A percentile compares a stretch with the other conserved stretches of the same genome.
phyloP scores from a whole-genome alignment of 306 rosid genomes.

The Cicer judaicum region DNA sequence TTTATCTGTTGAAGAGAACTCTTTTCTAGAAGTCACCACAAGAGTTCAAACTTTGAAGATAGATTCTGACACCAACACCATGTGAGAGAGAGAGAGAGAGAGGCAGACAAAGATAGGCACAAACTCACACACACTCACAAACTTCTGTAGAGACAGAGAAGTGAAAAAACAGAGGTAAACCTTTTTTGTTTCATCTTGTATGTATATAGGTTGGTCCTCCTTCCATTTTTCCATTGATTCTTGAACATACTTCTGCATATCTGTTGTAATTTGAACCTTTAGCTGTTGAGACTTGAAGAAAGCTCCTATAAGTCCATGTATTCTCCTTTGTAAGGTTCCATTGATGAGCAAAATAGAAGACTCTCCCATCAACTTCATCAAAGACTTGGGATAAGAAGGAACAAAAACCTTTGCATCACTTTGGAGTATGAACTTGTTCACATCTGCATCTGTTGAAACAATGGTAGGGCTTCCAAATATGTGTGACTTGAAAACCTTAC shows the following conservation, averaged over 20 bases:
- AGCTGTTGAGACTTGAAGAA: conserved; percentile 90
- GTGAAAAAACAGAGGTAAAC: conserved; percentile 61
- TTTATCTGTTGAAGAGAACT: conserved; percentile 37
- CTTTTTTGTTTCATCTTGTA: conserved; percentile 86
- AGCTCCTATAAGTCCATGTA: conserved; percentile 92
- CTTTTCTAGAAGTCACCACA: conserved; percentile 47
- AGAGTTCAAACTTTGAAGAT: conserved; percentile 42
- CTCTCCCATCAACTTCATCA: conserved; percentile 88
- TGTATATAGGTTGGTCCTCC: conserved; percentile 63
- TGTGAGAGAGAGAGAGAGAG: conserved; percentile 8
- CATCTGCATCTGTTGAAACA: conserved; percentile 90
- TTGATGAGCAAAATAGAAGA: conserved; percentile 91
- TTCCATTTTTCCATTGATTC: conserved; percentile 81
- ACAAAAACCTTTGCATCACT: conserved; percentile 91
- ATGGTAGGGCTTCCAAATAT: conserved; percentile 92
- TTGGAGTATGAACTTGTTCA: conserved; percentile 78
- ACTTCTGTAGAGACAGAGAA: conserved; percentile 27
- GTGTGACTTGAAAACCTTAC: conserved; percentile 96
- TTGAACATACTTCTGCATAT: conserved; percentile 74
- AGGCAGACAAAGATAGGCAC: conserved; percentile 32
- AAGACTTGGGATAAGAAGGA: conserved; percentile 91
- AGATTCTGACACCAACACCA: conserved; percentile 45
- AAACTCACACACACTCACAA: conserved; percentile 21
- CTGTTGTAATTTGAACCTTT: conserved; percentile 82
- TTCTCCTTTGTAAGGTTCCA: conserved; percentile 91